Evolutionary conservation across 495 filamentous ascomycete species (phyloP), one percentile per base, ranked within the genome.

Genomic region (Geopyxis carbonaria): DNA sequence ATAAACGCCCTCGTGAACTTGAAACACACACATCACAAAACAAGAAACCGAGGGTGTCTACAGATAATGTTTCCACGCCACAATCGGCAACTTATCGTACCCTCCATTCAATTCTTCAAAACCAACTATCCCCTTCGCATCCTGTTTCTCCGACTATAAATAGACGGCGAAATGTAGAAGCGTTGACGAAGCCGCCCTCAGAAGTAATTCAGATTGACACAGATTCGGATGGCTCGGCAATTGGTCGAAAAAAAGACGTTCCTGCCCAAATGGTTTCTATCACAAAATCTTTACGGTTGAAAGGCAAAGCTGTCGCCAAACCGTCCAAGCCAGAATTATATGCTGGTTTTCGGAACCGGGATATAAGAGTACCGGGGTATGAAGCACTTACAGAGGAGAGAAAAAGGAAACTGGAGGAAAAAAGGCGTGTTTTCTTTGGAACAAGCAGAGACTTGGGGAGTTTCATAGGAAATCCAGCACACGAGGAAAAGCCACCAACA

Each of bases 371-470:
- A 4, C 50, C 49, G 13, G 50, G 51, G 2, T 48, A 54, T 14
- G 38, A 27, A 13, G 36, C 19, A 16, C 39, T 48, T 13, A 43
- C 45, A 0, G 25, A 34, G 11, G 30, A 33, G 4, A 32, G 45
- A 38, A 42, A 42, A 34, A 24, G 21, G 6, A 38, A 38, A 14
- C 42, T 45, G 15, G 50, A 54, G 20, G 33, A 15, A 30, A 50
- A 42, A 18, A 48, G 51, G 13, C 28, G 30, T 19, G 34, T 35
- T 22, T 54, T 50, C 31, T 54, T 54, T 24, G 51, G 51, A 2
- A 42, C 32, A 8, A 22, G 38, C 21, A 18, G 25, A 5, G 5
- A 29, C 8, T 22, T 39, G 3, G 13, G 34, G 22, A n/a, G 31
- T 9, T 41, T 41, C 20, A 24, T 37, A 1, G 34, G 1, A 11